Evolutionary conservation across 2,329 filamentous ascomycete genomes (phyloP), one percentile per base, ranked within the genome.

Genomic region (Dichotomopilus funicola): DNA sequence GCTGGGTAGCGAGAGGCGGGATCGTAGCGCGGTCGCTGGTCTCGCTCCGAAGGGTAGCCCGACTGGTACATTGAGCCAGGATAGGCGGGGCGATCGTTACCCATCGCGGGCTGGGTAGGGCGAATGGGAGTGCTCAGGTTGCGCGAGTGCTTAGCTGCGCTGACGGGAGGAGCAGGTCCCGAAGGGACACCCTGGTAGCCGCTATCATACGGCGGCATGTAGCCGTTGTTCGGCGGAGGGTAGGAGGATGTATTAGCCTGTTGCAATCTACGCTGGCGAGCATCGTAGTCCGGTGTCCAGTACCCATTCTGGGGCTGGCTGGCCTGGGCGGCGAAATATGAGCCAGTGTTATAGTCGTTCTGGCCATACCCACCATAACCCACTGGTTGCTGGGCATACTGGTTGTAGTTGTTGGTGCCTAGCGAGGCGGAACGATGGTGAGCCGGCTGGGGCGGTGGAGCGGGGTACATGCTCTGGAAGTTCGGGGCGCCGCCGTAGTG

Each of bases 131-230:
- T 56, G 55, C 59, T 62, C 40, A 51, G 53, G 53, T 55, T 41
- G 48, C 58, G 59, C 13, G 41, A 52, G 57, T 62, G 61, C 61
- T 58, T 59, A 58, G 55, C 53, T 52, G 33, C 50, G 55, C 51
- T 13, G 31, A 37, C 51, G 10, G 49, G 51, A 37, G 56, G 42
- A 27, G 19, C 19, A 27, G 19, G 19, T 27, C 19, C 19, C 19
- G 19, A 27, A 27, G 36, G 36, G 11, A 36, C 52, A 34, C 44
- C 41, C 40, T 38, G 41, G 19, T 31, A 13, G 9, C n/a, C 34
- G 31, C 37, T 34, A 33, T 33, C n/a, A 2, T 38, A 31, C n/a
- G 3, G 10, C 8, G 44, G n/a, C 31, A 42, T 37, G 44, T 27
- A 37, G 13, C 36, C 19, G 12, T 36, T 8, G 11, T 12, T 11